phyloP scores from a whole-genome alignment of 768 basidiomycete species.

The Dentipellis sp. region DNA sequence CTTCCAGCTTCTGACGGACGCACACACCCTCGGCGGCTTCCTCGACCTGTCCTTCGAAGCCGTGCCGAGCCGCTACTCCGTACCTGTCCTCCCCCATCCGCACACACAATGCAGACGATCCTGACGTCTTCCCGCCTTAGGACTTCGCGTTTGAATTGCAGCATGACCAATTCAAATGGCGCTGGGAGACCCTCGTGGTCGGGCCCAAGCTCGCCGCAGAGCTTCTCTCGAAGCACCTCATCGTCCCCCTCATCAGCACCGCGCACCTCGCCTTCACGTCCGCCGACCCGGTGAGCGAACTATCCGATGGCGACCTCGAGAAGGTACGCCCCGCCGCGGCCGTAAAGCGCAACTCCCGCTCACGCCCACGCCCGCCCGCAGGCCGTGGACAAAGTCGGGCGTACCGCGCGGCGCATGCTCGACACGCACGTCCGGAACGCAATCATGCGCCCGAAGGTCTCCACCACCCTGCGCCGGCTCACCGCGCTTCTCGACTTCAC shows the following conservation, averaged over 20 bases:
- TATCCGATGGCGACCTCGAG: constrained; percentile 52
- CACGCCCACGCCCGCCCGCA: constrained; percentile 19
- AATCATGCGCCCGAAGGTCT: constrained; percentile 56
- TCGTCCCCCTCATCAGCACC: constrained; percentile 65
- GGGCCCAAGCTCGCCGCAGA: constrained; percentile 61
- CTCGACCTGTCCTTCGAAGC: constrained; percentile 48
- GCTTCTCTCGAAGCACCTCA: constrained; percentile 68
- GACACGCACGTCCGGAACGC: constrained; percentile 70
- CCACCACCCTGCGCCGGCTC: constrained; percentile 60
- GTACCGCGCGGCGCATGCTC: constrained; percentile 55
- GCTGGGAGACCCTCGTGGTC: constrained; percentile 65
- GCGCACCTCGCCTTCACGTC: constrained; percentile 62
- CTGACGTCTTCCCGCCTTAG: constrained; percentile 26
- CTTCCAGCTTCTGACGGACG: constrained; percentile 45
- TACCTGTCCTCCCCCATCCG: constrained; percentile 23
- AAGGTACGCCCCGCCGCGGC: constrained; percentile 34
- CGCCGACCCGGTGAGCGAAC: constrained; percentile 43
- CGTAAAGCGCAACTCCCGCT: not conserved
- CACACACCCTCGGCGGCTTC: constrained; percentile 57
- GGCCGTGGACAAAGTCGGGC: constrained; percentile 63
- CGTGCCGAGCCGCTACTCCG: constrained; percentile 51
- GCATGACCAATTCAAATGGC: constrained; percentile 59
- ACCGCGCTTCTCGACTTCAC: constrained; percentile 64
- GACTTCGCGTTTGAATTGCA: constrained; percentile 59
- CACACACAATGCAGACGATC: constrained; percentile 10